phyloP scores from a whole-genome alignment of 1,284 basidiomycete species.

The Erythrobasidium hasegawianum region DNA sequence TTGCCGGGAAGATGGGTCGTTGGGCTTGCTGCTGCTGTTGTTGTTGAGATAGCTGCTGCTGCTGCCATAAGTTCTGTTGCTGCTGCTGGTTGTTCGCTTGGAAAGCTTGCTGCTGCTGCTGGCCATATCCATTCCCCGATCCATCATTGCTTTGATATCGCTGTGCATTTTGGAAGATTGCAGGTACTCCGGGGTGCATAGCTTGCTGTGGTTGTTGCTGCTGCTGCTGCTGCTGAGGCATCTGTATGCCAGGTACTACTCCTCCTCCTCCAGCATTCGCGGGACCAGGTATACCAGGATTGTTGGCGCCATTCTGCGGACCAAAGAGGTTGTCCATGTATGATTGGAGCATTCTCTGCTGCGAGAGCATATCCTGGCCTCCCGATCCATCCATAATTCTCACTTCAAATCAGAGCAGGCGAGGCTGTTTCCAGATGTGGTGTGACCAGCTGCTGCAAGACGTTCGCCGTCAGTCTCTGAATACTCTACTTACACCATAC shows the following conservation, averaged over 20 bases:
- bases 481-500: no score
- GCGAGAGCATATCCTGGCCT: slow-evolving; percentile 25
- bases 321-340: slow-evolving; percentile 28
- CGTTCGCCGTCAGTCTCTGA: no score
- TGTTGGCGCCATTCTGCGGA: neutral
- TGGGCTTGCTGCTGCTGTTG: no score
- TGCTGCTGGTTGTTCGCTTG: slow-evolving; percentile 7
- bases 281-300: no score
- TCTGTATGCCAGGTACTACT: no score
- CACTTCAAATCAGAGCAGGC: no score
- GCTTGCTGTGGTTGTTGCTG: slow-evolving; percentile 7
- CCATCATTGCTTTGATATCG: neutral
- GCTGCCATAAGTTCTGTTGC: neutral
- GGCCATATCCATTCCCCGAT: neutral
- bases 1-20: neutral
- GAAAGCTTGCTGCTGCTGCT: slow-evolving; percentile 11
- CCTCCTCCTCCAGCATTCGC: slow-evolving; percentile 11
- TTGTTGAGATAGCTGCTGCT: slow-evolving; percentile 10
- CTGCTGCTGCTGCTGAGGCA: no score
- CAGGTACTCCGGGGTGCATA: slow-evolving; percentile 23
- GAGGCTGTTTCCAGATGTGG: no score
- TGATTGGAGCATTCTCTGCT: slow-evolving; percentile 26
- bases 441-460: no score
- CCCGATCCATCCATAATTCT: neutral
- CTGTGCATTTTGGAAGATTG: slow-evolving; percentile 13